Evolutionary conservation across 2,329 filamentous ascomycete genomes (phyloP).

Genomic region (Xylaria sp.): DNA sequence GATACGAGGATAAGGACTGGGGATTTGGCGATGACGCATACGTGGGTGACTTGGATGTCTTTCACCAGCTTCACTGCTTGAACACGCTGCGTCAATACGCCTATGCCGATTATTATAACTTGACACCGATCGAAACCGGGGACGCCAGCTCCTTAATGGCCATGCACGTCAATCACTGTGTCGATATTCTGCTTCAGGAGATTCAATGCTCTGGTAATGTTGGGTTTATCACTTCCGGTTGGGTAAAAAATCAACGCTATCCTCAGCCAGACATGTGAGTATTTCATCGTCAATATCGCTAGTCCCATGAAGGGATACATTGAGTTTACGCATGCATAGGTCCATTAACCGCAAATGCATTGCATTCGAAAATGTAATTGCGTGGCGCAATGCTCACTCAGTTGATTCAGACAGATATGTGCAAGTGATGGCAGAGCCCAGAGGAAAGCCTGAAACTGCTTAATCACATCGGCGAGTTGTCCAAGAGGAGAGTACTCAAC

Average conservation of each 20-base stretch:
- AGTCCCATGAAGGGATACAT: neutral
- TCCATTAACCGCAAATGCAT: slow-evolving; percentile 50
- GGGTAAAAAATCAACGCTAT: slow-evolving; percentile 47
- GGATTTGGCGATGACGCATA: slow-evolving; percentile 51
- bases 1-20: slow-evolving; percentile 48
- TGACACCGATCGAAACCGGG: slow-evolving; percentile 35
- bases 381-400: slow-evolving; percentile 35
- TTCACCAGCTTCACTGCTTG: slow-evolving; percentile 51
- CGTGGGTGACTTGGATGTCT: slow-evolving; percentile 48
- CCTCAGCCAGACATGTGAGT: slow-evolving; percentile 52
- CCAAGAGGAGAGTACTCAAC: too few species aligned
- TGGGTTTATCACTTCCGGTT: slow-evolving; percentile 52
- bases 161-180: slow-evolving; percentile 52
- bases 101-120: slow-evolving; percentile 45
- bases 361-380: slow-evolving; percentile 48
- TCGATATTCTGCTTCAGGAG: slow-evolving; percentile 51
- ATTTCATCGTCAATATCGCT: neutral
- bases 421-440: slow-evolving; percentile 34
- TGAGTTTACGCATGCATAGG: slow-evolving; percentile 4
- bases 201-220: slow-evolving; percentile 51
- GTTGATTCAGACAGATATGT: slow-evolving; percentile 39
- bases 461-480: too few species aligned
- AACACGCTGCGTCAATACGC: slow-evolving; percentile 48
- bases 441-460: too few species aligned
- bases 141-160: slow-evolving; percentile 33